These are phyloP conservation scores for Leishmania tarentolae DNA, from an alignment of 208 protist genomes.

Conservation along the genomic window DNA sequence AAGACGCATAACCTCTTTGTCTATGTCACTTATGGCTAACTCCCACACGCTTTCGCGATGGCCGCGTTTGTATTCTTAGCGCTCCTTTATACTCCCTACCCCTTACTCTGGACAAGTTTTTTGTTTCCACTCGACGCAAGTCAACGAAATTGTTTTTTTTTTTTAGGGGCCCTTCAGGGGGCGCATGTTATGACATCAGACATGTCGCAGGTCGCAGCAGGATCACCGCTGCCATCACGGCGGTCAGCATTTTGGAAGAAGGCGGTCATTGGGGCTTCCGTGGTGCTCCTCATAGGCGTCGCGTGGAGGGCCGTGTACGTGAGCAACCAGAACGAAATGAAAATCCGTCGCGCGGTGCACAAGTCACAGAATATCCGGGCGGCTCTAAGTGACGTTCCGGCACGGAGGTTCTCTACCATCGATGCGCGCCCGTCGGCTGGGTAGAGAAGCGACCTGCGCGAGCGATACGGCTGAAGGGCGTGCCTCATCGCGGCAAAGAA, in stretches of 20 bases:
- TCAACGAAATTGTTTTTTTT: not conserved
- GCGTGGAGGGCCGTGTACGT: constrained; percentile 62
- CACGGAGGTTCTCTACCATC: constrained; percentile 53
- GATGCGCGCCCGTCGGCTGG: constrained; percentile 23
- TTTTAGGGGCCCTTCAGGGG: too few species aligned
- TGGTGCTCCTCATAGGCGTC: constrained; percentile 33
- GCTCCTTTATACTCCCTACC: too few species aligned
- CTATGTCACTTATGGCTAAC: not conserved
- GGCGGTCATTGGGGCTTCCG: constrained; percentile 26
- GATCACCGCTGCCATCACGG: not conserved
- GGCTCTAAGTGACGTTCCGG: constrained; percentile 54
- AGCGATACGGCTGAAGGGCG: constrained; percentile 10
- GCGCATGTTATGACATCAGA: not conserved
- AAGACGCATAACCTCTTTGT: too few species aligned
- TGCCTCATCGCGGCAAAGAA: not conserved
- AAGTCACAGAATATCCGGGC: constrained; percentile 38
- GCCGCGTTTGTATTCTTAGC: not conserved
- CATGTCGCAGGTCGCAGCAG: not conserved
- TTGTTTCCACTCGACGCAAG: not conserved
- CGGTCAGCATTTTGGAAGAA: constrained; percentile 18
- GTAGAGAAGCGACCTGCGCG: constrained; percentile 19
- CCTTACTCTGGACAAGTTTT: not conserved
- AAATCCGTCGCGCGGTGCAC: constrained; percentile 30
- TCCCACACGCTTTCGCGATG: not conserved
- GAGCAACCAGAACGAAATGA: constrained; percentile 61